Evolutionary conservation across 2,329 filamentous ascomycete genomes (phyloP), one percentile per base, ranked within the genome.

Genomic region (Incumbomyces delicatus): DNA sequence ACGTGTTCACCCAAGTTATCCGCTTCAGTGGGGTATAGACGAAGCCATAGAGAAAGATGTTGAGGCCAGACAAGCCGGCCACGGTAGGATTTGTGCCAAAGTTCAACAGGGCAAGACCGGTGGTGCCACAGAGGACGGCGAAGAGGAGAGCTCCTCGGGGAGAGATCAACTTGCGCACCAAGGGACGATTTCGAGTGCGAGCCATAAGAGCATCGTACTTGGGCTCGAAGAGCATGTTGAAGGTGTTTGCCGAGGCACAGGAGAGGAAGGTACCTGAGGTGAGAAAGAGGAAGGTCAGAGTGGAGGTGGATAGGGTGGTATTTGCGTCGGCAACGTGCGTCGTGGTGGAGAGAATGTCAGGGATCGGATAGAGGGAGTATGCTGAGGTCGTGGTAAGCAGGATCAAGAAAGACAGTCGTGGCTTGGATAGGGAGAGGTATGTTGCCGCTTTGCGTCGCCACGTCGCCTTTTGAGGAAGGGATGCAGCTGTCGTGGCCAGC

Each of bases 181-280:
- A 73, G 0, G 92, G 92, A 3, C 92, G 72, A 57, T 95, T 95
- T 22, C 87, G 78, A 2, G 92, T 98, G n/a, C 92, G 80, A 31
- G 78, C 81, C 92, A 98, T 98, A 59, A 85, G 80, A 38, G 88
- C 87, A 64, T 98, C 92, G 61, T 89, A 89, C 50, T 81, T 75
- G 8, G 82, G 85, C 66, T 98, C 92, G 66, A 95, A 88, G 49
- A 95, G 80, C 92, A 98, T 98, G 66, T 98, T 98, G 55, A 96
- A 74, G 1, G 92, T 80, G 63, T 98, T 98, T 36, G 92, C 92
- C 49, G 85, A 87, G 36, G 89, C 87, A n/a, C 80, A 85, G 63
- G 87, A 92, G 16, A 95, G 75, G 3, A 89, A 81, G 0, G 92
- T 96, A 50, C 92, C 90, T 3, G 80, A 80, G 0, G 90, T 95